These are phyloP conservation scores for Myotisia sp. DNA, from an alignment of 2,329 filamentous ascomycete genomes.

Conservation along the genomic window DNA sequence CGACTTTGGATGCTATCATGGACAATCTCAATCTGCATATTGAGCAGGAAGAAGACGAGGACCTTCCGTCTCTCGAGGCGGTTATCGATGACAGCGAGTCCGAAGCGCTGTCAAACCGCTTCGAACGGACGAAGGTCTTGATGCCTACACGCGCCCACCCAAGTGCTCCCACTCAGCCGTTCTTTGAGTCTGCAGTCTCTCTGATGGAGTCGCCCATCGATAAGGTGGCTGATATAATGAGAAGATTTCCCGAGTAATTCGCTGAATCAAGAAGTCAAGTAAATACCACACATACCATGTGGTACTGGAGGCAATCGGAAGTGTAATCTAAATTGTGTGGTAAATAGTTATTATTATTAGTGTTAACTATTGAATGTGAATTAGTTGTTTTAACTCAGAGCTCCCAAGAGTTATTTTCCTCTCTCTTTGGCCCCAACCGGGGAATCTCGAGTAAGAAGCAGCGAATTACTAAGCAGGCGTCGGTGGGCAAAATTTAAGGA, in stretches of 20 bases:
- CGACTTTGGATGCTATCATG: slow-evolving; percentile 32
- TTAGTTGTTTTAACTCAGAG: too few species aligned
- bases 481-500: too few species aligned
- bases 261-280: too few species aligned
- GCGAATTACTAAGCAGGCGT: too few species aligned
- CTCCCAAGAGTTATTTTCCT: too few species aligned
- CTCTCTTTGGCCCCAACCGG: too few species aligned
- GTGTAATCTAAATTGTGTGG: too few species aligned
- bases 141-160: slow-evolving; percentile 40
- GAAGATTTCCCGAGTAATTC: slow-evolving; percentile 37
- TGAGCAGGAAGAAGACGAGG: slow-evolving; percentile 35
- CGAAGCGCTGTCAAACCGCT: slow-evolving; percentile 28
- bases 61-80: slow-evolving; percentile 35
- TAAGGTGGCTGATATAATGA: slow-evolving; percentile 39
- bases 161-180: slow-evolving; percentile 35
- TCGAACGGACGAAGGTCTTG: slow-evolving; percentile 39
- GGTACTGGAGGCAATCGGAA: too few species aligned
- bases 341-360: too few species aligned
- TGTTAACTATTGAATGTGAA: too few species aligned
- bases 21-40: slow-evolving; percentile 32
- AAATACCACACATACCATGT: too few species aligned
- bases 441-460: too few species aligned
- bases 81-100: slow-evolving; percentile 22
- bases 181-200: slow-evolving; percentile 41
- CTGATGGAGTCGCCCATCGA: slow-evolving; percentile 44